These are phyloP conservation scores for Chaetoscypha palmicola DNA, from an alignment of 2,329 filamentous ascomycete species.

Conservation along the genomic window DNA sequence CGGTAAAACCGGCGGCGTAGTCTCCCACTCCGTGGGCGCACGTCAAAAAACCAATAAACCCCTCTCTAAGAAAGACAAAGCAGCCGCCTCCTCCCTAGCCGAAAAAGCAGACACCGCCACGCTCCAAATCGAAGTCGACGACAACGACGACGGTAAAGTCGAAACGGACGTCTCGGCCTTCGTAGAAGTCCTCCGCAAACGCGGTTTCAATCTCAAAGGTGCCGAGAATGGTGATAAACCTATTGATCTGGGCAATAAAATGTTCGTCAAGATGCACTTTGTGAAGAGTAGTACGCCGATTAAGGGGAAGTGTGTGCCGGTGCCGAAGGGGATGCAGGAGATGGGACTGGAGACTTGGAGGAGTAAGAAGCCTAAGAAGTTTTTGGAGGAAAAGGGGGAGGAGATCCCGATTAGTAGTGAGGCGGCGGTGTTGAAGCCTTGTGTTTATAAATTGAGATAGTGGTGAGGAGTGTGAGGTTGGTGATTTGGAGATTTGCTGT, in stretches of 20 bases:
- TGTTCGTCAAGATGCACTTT: conserved; percentile 98
- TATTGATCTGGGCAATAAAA: conserved; percentile 83
- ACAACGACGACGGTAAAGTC: conserved; percentile 51
- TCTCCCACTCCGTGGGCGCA: conserved; percentile 67
- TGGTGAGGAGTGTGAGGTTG: too few species aligned
- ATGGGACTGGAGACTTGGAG: conserved; percentile 58
- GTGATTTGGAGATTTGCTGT: neutral
- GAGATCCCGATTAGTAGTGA: conserved; percentile 59
- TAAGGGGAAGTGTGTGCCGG: conserved; percentile 64
- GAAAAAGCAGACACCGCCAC: conserved; percentile 46
- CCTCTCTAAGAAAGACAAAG: conserved; percentile 36
- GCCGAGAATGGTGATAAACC: conserved; percentile 44
- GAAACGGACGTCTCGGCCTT: conserved; percentile 87
- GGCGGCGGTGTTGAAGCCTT: conserved; percentile 72
- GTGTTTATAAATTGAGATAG: conserved; percentile 80
- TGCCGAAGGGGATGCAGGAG: conserved; percentile 37
- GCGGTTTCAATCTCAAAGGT: conserved; percentile 74
- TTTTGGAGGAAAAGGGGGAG: conserved; percentile 59
- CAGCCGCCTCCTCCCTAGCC: conserved; percentile 38
- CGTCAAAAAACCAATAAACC: conserved; percentile 46
- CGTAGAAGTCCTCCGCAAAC: conserved; percentile 69
- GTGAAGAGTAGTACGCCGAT: conserved; percentile 71
- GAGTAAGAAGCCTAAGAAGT: conserved; percentile 69
- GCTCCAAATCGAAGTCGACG: conserved; percentile 65
- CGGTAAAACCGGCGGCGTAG: conserved; percentile 39